Evolutionary conservation across 805 yeast genomes (phyloP).

Genomic region (Candida ulmi): DNA sequence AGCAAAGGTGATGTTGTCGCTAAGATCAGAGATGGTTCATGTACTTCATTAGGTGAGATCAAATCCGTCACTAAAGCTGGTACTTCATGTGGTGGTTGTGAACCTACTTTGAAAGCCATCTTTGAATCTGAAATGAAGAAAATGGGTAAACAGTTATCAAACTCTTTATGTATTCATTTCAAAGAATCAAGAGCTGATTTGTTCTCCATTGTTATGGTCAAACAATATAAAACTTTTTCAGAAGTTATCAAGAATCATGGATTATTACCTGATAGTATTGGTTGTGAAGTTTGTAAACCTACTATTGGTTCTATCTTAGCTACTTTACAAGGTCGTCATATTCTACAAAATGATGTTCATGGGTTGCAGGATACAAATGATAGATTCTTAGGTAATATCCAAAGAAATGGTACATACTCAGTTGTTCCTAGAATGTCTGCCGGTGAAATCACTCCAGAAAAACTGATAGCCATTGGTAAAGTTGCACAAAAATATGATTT

Average conservation of each 20-base stretch:
- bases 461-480: constrained; percentile 28
- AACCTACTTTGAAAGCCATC: constrained; percentile 30
- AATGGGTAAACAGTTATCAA: constrained; percentile 28
- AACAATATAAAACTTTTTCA: constrained; percentile 22
- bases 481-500: constrained; percentile 28
- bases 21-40: constrained; percentile 24
- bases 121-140: constrained; percentile 31
- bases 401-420: constrained; percentile 33
- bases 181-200: constrained; percentile 30
- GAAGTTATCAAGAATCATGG: constrained; percentile 27
- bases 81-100: constrained; percentile 36
- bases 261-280: constrained; percentile 22
- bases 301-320: constrained; percentile 31
- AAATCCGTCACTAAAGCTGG: constrained; percentile 32
- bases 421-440: constrained; percentile 33
- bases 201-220: constrained; percentile 30
- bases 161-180: constrained; percentile 29
- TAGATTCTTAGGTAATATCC: constrained; percentile 31
- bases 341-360: constrained; percentile 25
- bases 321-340: constrained; percentile 27
- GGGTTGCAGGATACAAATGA: constrained; percentile 35
- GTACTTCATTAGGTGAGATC: constrained; percentile 26
- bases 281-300: constrained; percentile 34
- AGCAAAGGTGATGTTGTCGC: constrained; percentile 27
- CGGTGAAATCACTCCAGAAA: constrained; percentile 34